Evolutionary conservation across 495 filamentous ascomycete species (phyloP).

Genomic region (Talaromyces adpressus): DNA sequence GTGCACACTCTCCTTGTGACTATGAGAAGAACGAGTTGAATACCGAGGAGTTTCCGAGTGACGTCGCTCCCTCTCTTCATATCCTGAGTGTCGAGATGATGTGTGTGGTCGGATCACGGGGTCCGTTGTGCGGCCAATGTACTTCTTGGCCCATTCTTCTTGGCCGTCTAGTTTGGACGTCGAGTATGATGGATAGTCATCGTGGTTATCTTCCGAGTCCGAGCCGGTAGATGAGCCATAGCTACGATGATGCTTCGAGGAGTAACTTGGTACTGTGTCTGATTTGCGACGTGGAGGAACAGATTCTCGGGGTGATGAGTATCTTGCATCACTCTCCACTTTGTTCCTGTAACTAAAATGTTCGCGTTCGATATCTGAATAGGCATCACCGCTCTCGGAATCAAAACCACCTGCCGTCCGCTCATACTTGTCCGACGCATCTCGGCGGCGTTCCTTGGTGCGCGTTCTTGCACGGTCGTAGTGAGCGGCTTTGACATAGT

Average conservation of each 20-base stretch:
- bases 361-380: background rate
- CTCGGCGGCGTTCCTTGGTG: slow-evolving; percentile 45
- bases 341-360: background rate
- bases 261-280: background rate
- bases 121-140: background rate
- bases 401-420: slow-evolving; percentile 20
- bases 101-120: background rate
- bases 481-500: slow-evolving; percentile 23
- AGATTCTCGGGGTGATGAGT: slow-evolving; percentile 12
- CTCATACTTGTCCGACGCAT: slow-evolving; percentile 38
- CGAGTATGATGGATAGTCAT: slow-evolving; percentile 22
- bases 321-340: background rate
- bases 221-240: background rate
- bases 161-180: slow-evolving; percentile 11
- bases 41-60: background rate
- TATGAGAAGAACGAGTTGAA: slow-evolving; percentile 1
- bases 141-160: slow-evolving; percentile 2
- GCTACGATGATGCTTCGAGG: background rate
- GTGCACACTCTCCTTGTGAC: background rate
- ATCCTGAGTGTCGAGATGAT: background rate
- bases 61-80: slow-evolving; percentile 2
- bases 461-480: slow-evolving; percentile 34
- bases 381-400: slow-evolving; percentile 25
- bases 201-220: slow-evolving; percentile 12
- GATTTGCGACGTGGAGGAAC: slow-evolving; percentile 6